phyloP scores from a whole-genome alignment of 208 protist genomes.

The Crithidia brevicula region DNA sequence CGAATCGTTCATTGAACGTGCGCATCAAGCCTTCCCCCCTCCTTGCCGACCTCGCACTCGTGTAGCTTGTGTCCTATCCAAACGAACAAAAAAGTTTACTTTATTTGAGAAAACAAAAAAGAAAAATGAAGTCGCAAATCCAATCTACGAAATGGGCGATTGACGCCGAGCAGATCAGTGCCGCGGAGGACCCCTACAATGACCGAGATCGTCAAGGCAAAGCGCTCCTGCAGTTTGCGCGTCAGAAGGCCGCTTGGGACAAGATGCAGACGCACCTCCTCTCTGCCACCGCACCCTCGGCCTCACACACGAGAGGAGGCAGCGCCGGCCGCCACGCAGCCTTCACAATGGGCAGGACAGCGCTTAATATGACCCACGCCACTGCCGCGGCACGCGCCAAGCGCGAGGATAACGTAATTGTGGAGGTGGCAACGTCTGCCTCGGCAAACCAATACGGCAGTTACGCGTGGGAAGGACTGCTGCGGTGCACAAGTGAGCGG shows the following conservation, averaged over 20 bases:
- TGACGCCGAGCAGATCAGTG: neutral
- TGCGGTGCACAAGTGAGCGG: constrained; percentile 43
- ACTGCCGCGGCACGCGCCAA: constrained; percentile 42
- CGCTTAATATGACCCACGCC: constrained; percentile 46
- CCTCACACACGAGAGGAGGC: neutral
- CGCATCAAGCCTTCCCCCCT: no score
- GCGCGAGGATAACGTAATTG: constrained; percentile 60
- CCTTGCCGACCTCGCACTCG: no score
- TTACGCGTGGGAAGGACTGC: constrained; percentile 62
- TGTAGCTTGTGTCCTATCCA: no score
- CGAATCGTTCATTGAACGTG: no score
- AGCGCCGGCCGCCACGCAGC: neutral
- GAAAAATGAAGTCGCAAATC: no score
- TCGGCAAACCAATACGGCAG: constrained; percentile 23
- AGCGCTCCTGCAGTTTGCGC: constrained; percentile 66
- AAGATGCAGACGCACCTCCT: constrained; percentile 36
- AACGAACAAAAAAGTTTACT: no score
- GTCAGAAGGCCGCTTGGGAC: constrained; percentile 69
- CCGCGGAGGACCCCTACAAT: constrained; percentile 41
- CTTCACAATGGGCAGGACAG: neutral
- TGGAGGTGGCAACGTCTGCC: constrained; percentile 42
- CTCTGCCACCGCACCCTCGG: constrained; percentile 7
- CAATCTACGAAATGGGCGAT: no score
- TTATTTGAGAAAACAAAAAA: no score
- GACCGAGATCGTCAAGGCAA: constrained; percentile 66